These are phyloP conservation scores for Sextonia rubra DNA, from an alignment of 164 flowering plant genomes.

Conservation along the genomic window DNA sequence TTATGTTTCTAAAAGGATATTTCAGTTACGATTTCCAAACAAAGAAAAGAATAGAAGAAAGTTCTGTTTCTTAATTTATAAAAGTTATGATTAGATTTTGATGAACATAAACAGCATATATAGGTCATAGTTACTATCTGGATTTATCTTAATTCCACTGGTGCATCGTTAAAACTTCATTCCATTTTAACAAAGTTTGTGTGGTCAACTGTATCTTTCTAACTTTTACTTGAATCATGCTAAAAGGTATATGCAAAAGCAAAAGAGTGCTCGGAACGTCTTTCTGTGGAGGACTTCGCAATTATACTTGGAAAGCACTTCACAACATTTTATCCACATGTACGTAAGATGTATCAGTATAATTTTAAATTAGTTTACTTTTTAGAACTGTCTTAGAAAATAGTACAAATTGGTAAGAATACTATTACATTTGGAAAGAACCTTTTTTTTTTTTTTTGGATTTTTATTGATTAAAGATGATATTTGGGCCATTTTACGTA, in stretches of 20 bases:
- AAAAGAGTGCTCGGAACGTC: constrained; percentile 65
- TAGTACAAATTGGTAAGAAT: not conserved
- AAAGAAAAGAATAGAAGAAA: no score
- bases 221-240: not conserved
- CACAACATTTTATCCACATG: constrained; percentile 69
- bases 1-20: no score
- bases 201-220: not conserved
- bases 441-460: no score
- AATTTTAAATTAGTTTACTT: not conserved
- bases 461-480: not conserved
- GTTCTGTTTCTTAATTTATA: no score
- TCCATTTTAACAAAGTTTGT: no score
- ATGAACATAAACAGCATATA: no score
- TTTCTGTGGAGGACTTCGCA: constrained; percentile 87
- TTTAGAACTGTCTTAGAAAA: not conserved
- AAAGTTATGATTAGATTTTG: no score
- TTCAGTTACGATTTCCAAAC: no score
- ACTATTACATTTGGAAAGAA: not conserved
- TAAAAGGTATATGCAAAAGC: constrained; percentile 91
- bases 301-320: constrained; percentile 81
- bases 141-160: no score
- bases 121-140: no score
- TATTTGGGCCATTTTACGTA: no score
- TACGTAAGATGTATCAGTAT: constrained; percentile 15
- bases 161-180: no score